phyloP scores from a whole-genome alignment of 495 filamentous ascomycete species.

The Aspergillus wentii region DNA sequence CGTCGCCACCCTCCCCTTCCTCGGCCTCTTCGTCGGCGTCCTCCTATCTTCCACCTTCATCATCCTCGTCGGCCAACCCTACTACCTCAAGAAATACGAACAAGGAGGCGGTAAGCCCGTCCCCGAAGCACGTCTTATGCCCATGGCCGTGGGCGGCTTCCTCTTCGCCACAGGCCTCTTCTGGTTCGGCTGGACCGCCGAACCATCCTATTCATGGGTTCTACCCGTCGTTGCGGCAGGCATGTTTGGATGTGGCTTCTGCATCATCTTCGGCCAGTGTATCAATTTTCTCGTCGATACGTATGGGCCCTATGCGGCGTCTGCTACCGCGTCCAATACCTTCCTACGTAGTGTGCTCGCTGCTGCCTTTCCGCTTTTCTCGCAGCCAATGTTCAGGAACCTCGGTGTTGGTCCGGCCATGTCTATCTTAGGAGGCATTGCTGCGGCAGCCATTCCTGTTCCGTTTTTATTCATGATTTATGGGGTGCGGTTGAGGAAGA shows the following conservation, averaged over 20 bases:
- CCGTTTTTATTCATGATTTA: slow-evolving; percentile 34
- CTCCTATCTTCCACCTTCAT: slow-evolving; percentile 17
- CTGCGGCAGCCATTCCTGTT: slow-evolving; percentile 22
- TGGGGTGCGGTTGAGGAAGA: slow-evolving; percentile 19
- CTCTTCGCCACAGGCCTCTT: slow-evolving; percentile 43
- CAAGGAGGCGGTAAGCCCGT: slow-evolving; percentile 18
- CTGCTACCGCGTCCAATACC: slow-evolving; percentile 30
- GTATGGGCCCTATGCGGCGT: slow-evolving; percentile 28
- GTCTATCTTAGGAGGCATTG: slow-evolving; percentile 29
- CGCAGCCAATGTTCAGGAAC: slow-evolving; percentile 26
- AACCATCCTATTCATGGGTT: slow-evolving; percentile 19
- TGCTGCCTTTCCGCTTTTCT: slow-evolving; percentile 26
- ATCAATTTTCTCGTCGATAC: slow-evolving; percentile 37
- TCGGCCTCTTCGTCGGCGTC: slow-evolving; percentile 24
- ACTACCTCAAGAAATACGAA: slow-evolving; percentile 17
- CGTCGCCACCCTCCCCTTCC: slow-evolving; percentile 21
- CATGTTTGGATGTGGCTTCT: slow-evolving; percentile 28
- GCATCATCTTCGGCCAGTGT: slow-evolving; percentile 32
- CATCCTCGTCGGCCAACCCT: slow-evolving; percentile 19
- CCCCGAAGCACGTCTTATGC: slow-evolving; percentile 29
- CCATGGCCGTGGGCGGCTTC: slow-evolving; percentile 47
- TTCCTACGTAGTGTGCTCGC: slow-evolving; percentile 32
- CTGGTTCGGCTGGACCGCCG: slow-evolving; percentile 39
- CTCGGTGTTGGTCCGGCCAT: slow-evolving; percentile 29
- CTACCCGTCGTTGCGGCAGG: slow-evolving; percentile 16